Evolutionary conservation across 2,329 filamentous ascomycete species (phyloP).

Genomic region (Sphaerulina vaccinii): DNA sequence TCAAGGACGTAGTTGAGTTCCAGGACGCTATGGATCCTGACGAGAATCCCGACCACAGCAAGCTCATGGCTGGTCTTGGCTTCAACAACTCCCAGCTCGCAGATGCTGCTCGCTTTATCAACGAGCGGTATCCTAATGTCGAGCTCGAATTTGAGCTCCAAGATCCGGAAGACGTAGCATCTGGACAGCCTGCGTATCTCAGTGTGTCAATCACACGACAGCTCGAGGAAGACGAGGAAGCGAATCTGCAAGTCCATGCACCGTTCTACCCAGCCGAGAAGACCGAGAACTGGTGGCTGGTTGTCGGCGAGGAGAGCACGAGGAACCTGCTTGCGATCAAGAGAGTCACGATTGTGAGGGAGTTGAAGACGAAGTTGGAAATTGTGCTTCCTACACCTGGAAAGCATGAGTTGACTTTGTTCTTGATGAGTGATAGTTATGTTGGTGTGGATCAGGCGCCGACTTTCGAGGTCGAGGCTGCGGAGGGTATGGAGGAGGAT

Average conservation of each 20-base stretch:
- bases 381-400: constrained; percentile 83
- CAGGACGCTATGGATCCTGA: constrained; percentile 98
- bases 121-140: constrained; percentile 92
- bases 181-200: constrained; percentile 78
- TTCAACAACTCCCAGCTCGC: constrained; percentile 78
- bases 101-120: constrained; percentile 92
- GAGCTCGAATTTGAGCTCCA: constrained; percentile 86
- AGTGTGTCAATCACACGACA: constrained; percentile 83
- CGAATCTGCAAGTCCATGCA: constrained; percentile 83
- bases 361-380: constrained; percentile 77
- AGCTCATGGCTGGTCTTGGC: constrained; percentile 73
- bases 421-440: constrained; percentile 96
- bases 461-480: constrained; percentile 78
- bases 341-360: constrained; percentile 79
- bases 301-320: constrained; percentile 87
- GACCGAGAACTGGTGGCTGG: constrained; percentile 98
- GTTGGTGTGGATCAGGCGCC: constrained; percentile 96
- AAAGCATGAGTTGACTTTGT: constrained; percentile 83
- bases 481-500: constrained; percentile 93
- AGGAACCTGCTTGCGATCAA: constrained; percentile 91
- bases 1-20: constrained; percentile 95
- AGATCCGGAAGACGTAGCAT: constrained; percentile 74
- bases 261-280: constrained; percentile 92
- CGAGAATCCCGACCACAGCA: constrained; percentile 78
- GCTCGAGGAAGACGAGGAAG: constrained; percentile 67